Percentiles rank a stretch among this genome's conserved stretches.
Evolutionary conservation across 2,329 filamentous ascomycete genomes (phyloP).

Genomic region (Xylariaceae sp.): DNA sequence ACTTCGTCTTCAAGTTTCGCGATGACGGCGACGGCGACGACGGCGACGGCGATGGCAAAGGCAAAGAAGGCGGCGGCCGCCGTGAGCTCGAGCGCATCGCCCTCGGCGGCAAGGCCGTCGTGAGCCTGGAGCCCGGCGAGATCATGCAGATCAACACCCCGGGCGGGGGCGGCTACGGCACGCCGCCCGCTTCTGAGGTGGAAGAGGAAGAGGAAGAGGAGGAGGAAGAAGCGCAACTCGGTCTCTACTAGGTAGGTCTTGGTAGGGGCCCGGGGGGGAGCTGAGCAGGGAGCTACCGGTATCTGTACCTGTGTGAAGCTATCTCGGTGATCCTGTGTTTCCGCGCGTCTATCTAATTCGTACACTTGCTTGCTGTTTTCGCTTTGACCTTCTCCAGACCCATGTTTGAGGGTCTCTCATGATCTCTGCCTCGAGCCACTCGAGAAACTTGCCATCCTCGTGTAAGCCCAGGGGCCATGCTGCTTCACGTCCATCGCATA

Average conservation of each 20-base stretch:
- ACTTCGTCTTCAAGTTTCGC: conserved; percentile 26
- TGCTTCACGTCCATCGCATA: too few relatives aligned
- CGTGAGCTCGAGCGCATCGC: conserved; percentile 21
- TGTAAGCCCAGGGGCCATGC: too few relatives aligned
- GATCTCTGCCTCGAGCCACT: too few relatives aligned
- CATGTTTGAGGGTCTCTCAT: too few relatives aligned
- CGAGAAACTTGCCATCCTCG: too few relatives aligned
- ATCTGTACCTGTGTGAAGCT: not conserved
- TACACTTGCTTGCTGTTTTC: too few relatives aligned
- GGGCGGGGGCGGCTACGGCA: conserved; percentile 25
- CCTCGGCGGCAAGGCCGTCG: conserved; percentile 25
- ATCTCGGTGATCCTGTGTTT: too few relatives aligned
- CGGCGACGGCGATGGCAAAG: too few relatives aligned
- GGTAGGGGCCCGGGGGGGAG: not conserved
- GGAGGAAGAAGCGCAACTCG: not conserved
- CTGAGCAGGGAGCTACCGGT: not conserved
- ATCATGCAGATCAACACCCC: conserved; percentile 29
- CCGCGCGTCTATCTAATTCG: too few relatives aligned
- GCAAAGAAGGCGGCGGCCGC: too few relatives aligned
- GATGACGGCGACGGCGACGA: too few relatives aligned
- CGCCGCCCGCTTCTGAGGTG: conserved; percentile 1
- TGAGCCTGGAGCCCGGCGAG: conserved; percentile 26
- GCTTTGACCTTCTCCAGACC: too few relatives aligned
- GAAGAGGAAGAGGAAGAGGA: not conserved
- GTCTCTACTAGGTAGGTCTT: not conserved